Conservation (phyloP, 2,329 filamentous ascomycete species). For the Pyrenophora teres region DNA sequence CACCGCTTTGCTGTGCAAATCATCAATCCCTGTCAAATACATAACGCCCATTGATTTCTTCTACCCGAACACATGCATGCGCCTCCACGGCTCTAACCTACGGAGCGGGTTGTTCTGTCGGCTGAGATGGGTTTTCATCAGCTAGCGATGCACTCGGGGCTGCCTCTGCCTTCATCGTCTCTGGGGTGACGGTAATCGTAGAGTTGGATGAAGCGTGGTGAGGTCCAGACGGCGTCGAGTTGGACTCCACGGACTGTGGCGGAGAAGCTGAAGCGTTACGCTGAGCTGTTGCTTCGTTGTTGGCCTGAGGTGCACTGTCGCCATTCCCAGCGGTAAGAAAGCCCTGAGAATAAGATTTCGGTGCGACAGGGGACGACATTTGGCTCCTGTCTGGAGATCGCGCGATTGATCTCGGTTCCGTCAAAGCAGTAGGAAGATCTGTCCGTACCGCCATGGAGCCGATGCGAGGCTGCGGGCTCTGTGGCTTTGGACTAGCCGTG, state of each 20-base stretch:
- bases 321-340: background rate
- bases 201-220: constrained; percentile 12
- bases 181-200: constrained; percentile 12
- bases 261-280: background rate
- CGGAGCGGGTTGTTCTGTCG: background rate
- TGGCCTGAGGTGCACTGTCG: background rate
- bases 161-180: background rate
- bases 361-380: constrained; percentile 1
- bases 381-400: constrained; percentile 15
- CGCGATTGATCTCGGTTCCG: constrained; percentile 16
- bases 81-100: background rate
- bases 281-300: background rate
- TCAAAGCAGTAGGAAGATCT: constrained; percentile 18
- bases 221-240: constrained; percentile 1
- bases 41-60: background rate
- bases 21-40: background rate
- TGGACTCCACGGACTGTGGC: background rate
- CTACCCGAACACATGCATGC: background rate
- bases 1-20: too few relatives aligned
- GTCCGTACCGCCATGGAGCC: constrained; percentile 6
- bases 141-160: background rate
- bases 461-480: background rate
- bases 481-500: background rate
- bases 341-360: background rate
- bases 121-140: background rate